Evolutionary conservation across 2,329 filamentous ascomycete species (phyloP).

Genomic region (Epichloe amarillans): DNA sequence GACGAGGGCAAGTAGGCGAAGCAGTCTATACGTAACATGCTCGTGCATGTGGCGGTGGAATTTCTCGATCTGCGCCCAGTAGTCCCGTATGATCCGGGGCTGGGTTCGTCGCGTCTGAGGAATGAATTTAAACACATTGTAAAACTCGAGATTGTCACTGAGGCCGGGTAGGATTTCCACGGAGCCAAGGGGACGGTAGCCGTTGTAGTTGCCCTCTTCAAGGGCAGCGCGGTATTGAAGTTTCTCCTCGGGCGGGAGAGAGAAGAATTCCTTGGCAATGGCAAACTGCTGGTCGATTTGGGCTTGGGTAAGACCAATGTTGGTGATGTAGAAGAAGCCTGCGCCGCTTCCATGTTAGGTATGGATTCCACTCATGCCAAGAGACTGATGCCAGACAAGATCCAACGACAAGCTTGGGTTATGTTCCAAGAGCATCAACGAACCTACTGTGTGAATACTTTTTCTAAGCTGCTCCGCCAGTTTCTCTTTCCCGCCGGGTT

Average conservation of each 20-base stretch:
- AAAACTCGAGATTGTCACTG: slow-evolving; percentile 26
- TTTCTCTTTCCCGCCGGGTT: slow-evolving; percentile 38
- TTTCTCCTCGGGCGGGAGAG: slow-evolving; percentile 43
- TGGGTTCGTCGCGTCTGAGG: slow-evolving; percentile 19
- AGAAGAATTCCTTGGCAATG: slow-evolving; percentile 44
- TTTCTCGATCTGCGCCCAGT: slow-evolving; percentile 18
- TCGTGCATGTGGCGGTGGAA: slow-evolving; percentile 24
- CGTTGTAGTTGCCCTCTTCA: slow-evolving; percentile 42
- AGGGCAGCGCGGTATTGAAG: slow-evolving; percentile 39
- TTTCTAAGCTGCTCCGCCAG: slow-evolving; percentile 41
- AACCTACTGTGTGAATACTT: slow-evolving; percentile 31
- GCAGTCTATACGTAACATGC: slow-evolving; percentile 19
- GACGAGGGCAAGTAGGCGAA: slow-evolving; percentile 30
- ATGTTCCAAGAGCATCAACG: not conserved
- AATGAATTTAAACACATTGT: slow-evolving; percentile 28
- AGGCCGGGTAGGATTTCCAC: slow-evolving; percentile 20
- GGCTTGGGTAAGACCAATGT: slow-evolving; percentile 47
- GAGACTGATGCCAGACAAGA: no score
- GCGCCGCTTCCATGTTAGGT: not conserved
- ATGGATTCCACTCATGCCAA: not conserved
- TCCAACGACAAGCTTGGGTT: no score
- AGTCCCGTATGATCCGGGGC: slow-evolving; percentile 18
- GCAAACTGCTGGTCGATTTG: slow-evolving; percentile 48
- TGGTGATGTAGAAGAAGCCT: slow-evolving; percentile 50
- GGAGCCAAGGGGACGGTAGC: slow-evolving; percentile 35